Evolutionary conservation across 2,329 filamentous ascomycete genomes (phyloP).

Genomic region (Calonectria multiphialidica): DNA sequence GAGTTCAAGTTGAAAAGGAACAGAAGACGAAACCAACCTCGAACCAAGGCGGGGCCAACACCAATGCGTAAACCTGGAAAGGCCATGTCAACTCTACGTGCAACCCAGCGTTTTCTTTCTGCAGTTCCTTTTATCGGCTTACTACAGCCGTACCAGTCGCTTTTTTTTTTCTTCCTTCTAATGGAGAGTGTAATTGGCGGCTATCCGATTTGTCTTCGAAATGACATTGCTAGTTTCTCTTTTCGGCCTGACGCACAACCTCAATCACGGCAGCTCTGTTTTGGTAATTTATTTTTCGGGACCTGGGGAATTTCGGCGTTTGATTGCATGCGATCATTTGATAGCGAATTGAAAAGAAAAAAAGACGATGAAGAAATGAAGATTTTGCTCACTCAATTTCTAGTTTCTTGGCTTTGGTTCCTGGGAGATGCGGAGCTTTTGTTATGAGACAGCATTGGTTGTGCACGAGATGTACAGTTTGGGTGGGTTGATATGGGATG

Average conservation of each 20-base stretch:
- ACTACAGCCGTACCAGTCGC: not conserved
- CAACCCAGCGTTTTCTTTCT: not conserved
- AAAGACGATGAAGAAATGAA: not conserved
- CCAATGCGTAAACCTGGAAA: conserved; percentile 22
- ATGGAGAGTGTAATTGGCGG: not conserved
- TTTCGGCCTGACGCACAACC: not conserved
- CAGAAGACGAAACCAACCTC: conserved; percentile 26
- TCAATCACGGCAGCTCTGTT: not conserved
- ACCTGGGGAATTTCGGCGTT: not conserved
- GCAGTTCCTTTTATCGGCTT: not conserved
- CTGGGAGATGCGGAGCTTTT: not conserved
- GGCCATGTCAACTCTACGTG: not conserved
- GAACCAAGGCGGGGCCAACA: not conserved
- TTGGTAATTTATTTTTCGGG: not conserved
- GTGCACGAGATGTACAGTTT: conserved; percentile 5
- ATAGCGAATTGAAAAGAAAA: conserved; percentile 3
- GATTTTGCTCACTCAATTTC: not conserved
- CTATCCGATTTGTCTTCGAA: not conserved
- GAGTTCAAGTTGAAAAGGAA: conserved; percentile 47
- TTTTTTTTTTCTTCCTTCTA: not conserved
- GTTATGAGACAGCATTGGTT: conserved; percentile 1
- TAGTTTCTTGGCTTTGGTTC: conserved; percentile 5
- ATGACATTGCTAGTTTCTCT: not conserved
- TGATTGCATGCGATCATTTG: not conserved
- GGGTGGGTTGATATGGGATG: conserved; percentile 1